A percentile compares a stretch with the other conserved stretches of the same genome.
Evolutionary conservation across 345 rosid species (phyloP).

Genomic region (Rhizophora apiculata): DNA sequence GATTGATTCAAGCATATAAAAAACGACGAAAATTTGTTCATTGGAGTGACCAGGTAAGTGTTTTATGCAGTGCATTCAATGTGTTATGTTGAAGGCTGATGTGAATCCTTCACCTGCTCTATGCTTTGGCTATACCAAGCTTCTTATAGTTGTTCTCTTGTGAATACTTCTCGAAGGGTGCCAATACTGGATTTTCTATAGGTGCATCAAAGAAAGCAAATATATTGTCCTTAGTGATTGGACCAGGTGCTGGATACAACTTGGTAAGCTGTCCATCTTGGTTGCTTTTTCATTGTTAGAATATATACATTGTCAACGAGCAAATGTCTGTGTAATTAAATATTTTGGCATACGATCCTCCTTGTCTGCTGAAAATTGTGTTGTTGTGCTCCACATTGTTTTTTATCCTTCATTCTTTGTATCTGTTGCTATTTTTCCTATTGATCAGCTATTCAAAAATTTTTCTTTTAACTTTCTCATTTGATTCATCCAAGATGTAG

Average conservation of each 20-base stretch:
- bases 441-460: too few species aligned
- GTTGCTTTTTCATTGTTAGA: not conserved
- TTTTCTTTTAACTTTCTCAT: too few species aligned
- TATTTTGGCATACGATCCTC: not conserved
- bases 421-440: too few species aligned
- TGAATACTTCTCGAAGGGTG: conserved; percentile 37
- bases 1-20: conserved; percentile 44
- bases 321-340: not conserved
- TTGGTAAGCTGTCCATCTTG: conserved; percentile 42
- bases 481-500: not conserved
- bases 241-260: conserved; percentile 92
- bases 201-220: conserved; percentile 61
- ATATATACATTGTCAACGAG: too few species aligned
- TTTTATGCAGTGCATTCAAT: not conserved
- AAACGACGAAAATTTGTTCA: conserved; percentile 64
- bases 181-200: conserved; percentile 72
- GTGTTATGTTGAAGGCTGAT: not conserved
- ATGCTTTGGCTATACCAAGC: not conserved
- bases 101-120: not conserved
- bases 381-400: too few species aligned
- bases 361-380: too few species aligned
- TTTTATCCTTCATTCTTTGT: too few species aligned
- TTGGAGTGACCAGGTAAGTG: conserved; percentile 84
- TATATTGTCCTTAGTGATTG: conserved; percentile 62
- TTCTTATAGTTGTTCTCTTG: not conserved